Evolutionary conservation across 1,139 yeast genomes (phyloP).

Genomic region (Kurtzmaniella quercitrusa): DNA sequence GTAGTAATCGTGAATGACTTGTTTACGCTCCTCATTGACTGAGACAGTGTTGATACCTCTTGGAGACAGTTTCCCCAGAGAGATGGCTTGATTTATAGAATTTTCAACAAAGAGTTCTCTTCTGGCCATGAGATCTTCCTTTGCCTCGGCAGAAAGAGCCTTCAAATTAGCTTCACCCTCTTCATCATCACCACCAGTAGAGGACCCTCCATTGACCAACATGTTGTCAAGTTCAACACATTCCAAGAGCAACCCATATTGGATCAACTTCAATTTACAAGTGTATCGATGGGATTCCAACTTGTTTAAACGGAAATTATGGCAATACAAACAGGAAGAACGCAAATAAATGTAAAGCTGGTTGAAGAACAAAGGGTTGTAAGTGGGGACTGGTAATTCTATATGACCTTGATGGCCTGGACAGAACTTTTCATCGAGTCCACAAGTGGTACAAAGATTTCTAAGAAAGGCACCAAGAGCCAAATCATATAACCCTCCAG

Average conservation of each 20-base stretch:
- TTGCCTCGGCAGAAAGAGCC: slow-evolving; percentile 26
- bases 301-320: slow-evolving; percentile 66
- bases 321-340: slow-evolving; percentile 87
- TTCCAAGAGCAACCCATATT: slow-evolving; percentile 84
- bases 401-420: slow-evolving; percentile 99
- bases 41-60: slow-evolving; percentile 77
- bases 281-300: slow-evolving; percentile 70
- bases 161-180: slow-evolving; percentile 27
- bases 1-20: slow-evolving; percentile 70
- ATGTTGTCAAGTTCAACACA: slow-evolving; percentile 68
- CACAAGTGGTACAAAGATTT: slow-evolving; percentile 92
- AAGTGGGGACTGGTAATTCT: slow-evolving; percentile 91
- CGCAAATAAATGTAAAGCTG: slow-evolving; percentile 84
- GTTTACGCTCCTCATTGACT: slow-evolving; percentile 82
- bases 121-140: slow-evolving; percentile 46
- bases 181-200: slow-evolving; percentile 27
- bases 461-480: slow-evolving; percentile 90
- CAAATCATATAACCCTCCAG: slow-evolving; percentile 90
- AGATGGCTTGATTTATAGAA: slow-evolving; percentile 69
- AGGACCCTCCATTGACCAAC: slow-evolving; percentile 30
- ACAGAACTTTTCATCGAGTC: slow-evolving; percentile 88
- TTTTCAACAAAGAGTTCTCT: slow-evolving; percentile 70
- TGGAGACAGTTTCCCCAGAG: slow-evolving; percentile 67
- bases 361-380: slow-evolving; percentile 89
- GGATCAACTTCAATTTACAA: slow-evolving; percentile 77